phyloP scores from a whole-genome alignment of 2,329 filamentous ascomycete species.

The Epichloe baconii region DNA sequence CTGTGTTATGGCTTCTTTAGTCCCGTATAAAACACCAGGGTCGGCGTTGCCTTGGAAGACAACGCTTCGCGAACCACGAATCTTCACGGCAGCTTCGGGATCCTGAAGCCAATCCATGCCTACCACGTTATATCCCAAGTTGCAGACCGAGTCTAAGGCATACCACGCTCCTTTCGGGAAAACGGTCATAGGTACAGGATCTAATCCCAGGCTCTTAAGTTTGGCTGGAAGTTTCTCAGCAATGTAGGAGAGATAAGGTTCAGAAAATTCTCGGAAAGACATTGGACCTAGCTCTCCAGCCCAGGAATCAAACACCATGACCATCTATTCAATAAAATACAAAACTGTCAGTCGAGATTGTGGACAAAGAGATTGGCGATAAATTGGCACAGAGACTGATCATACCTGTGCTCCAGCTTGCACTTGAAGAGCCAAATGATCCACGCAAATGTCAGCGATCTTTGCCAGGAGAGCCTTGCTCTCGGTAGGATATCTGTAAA shows the following conservation, averaged over 20 bases:
- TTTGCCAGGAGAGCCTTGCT: slow-evolving; percentile 74
- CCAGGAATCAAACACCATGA: slow-evolving; percentile 98
- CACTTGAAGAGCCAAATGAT: slow-evolving; percentile 86
- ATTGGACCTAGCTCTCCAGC: slow-evolving; percentile 81
- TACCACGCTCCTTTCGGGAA: slow-evolving; percentile 98
- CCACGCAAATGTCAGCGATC: slow-evolving; percentile 88
- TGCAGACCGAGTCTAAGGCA: slow-evolving; percentile 73
- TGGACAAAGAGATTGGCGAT: not conserved
- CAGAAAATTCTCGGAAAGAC: slow-evolving; percentile 71
- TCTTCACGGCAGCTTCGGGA: slow-evolving; percentile 67
- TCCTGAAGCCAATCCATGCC: slow-evolving; percentile 93
- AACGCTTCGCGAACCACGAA: slow-evolving; percentile 60
- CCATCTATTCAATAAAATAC: slow-evolving; percentile 37
- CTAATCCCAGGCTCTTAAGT: slow-evolving; percentile 60
- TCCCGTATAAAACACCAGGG: slow-evolving; percentile 83
- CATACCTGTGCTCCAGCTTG: slow-evolving; percentile 76
- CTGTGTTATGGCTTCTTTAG: slow-evolving; percentile 64
- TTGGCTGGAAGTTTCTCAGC: slow-evolving; percentile 64
- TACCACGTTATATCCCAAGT: slow-evolving; percentile 84
- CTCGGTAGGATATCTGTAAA: slow-evolving; percentile 76
- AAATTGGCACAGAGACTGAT: not conserved
- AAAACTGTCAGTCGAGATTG: not conserved
- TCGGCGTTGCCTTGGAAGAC: slow-evolving; percentile 93
- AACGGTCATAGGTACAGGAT: slow-evolving; percentile 87
- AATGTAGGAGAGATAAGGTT: slow-evolving; percentile 79